Evolutionary conservation across 352 stramenopile species (phyloP).

Genomic region (Globisporangium camurandrum): DNA sequence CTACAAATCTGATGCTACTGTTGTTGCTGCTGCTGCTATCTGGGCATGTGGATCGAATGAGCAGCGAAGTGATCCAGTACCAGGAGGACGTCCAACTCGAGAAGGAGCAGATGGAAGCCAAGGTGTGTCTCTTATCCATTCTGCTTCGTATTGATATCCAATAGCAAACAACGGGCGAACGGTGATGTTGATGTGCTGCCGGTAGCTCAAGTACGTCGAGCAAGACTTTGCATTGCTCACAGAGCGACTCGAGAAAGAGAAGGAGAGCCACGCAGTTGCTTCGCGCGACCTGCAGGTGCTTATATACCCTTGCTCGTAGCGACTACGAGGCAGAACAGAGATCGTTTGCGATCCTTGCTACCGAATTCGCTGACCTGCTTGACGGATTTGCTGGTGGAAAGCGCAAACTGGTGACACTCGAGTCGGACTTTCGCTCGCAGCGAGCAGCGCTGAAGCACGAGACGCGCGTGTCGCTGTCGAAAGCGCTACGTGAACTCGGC

Average conservation of each 20-base stretch:
- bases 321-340: conserved; percentile 3
- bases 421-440: conserved; percentile 31
- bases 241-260: conserved; percentile 62
- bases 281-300: conserved; percentile 40
- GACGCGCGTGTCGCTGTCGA: conserved; percentile 39
- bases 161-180: too few relatives aligned
- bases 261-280: conserved; percentile 29
- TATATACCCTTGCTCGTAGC: neutral
- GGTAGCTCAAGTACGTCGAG: conserved; percentile 63
- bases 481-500: conserved; percentile 47
- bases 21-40: neutral
- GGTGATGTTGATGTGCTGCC: neutral
- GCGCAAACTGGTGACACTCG: conserved; percentile 34
- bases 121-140: too few relatives aligned
- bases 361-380: neutral
- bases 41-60: neutral
- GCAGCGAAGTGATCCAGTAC: conserved; percentile 49
- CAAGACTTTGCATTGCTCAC: conserved; percentile 39
- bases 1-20: neutral
- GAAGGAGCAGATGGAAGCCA: conserved; percentile 54
- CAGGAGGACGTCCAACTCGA: conserved; percentile 66
- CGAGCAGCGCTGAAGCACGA: conserved; percentile 40
- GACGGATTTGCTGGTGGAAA: conserved; percentile 13
- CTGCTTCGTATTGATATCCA: too few relatives aligned
- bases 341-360: neutral